A percentile compares a stretch with the other conserved stretches of the same genome.
These are phyloP conservation scores for Cardamine occulta DNA, from an alignment of 345 rosid genomes.

Conservation along the genomic window DNA sequence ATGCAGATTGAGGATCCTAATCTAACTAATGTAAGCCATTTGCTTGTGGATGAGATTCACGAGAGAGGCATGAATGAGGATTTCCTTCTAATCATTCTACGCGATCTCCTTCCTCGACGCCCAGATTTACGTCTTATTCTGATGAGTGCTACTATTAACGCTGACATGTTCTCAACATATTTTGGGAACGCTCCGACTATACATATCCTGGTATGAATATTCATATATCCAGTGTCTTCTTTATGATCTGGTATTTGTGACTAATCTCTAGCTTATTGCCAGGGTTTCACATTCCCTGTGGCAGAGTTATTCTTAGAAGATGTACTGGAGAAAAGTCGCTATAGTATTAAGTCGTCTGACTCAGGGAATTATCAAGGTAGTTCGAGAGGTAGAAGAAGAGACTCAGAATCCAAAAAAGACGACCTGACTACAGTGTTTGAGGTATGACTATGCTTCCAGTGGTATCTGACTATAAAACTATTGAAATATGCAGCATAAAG, in stretches of 20 bases:
- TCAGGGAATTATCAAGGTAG: conserved; percentile 66
- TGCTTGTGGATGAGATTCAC: conserved; percentile 96
- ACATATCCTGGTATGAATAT: conserved; percentile 74
- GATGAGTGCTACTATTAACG: conserved; percentile 98
- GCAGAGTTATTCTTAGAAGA: conserved; percentile 86
- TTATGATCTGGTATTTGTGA: conserved; percentile 3
- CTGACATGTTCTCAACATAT: conserved; percentile 86
- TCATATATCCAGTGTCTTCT: conserved; percentile 16
- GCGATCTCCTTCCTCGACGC: conserved; percentile 89
- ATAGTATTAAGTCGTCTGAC: conserved; percentile 66
- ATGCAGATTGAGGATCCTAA: conserved; percentile 85
- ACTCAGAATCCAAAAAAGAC: conserved; percentile 77
- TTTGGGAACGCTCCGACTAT: conserved; percentile 77
- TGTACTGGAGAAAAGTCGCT: conserved; percentile 75
- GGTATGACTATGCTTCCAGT: conserved; percentile 49
- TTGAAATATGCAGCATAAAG: not conserved
- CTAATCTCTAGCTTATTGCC: conserved; percentile 36
- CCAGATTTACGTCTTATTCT: conserved; percentile 83
- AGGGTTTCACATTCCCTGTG: conserved; percentile 95
- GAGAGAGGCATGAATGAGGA: conserved; percentile 99
- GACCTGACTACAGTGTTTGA: conserved; percentile 68
- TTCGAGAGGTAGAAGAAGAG: conserved; percentile 76
- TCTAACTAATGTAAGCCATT: conserved; percentile 80
- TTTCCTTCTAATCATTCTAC: conserved; percentile 82
- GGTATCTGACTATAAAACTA: not conserved